Evolutionary conservation across 371 early-diverging fungal species (phyloP).

Genomic region (Lichtheimia ornata): DNA sequence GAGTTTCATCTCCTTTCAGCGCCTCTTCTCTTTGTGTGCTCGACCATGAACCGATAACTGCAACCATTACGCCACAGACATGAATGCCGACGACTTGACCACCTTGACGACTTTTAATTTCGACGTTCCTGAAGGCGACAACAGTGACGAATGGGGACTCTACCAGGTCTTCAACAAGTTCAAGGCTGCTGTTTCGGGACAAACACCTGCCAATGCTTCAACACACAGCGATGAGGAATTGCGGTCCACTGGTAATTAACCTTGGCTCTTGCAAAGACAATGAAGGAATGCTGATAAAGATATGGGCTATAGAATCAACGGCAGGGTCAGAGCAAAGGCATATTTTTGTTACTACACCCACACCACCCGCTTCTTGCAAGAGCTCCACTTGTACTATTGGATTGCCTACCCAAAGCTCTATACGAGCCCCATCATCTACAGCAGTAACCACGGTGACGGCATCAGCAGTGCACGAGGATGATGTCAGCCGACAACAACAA

Average conservation of each 20-base stretch:
- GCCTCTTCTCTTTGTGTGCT: no score
- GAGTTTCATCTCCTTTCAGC: no score
- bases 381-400: conserved; percentile 2
- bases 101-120: conserved; percentile 51
- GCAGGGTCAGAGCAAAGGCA: conserved; percentile 4
- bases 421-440: conserved; percentile 19
- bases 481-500: conserved; percentile 2
- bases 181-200: conserved; percentile 47
- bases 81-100: conserved; percentile 18
- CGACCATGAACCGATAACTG: no score
- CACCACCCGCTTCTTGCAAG: conserved; percentile 24
- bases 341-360: conserved; percentile 25
- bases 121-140: conserved; percentile 33
- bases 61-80: no score
- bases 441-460: conserved; percentile 15
- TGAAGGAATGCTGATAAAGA: not conserved
- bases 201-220: conserved; percentile 5
- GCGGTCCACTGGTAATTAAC: not conserved
- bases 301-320: not conserved
- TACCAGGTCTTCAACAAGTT: conserved; percentile 62
- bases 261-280: not conserved
- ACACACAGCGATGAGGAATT: conserved; percentile 1
- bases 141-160: conserved; percentile 50
- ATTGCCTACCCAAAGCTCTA: not conserved
- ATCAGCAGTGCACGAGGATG: conserved; percentile 17